Base-by-base conservation (phyloP, 306 rosid species). In the Sicyos baderoa region DNA sequence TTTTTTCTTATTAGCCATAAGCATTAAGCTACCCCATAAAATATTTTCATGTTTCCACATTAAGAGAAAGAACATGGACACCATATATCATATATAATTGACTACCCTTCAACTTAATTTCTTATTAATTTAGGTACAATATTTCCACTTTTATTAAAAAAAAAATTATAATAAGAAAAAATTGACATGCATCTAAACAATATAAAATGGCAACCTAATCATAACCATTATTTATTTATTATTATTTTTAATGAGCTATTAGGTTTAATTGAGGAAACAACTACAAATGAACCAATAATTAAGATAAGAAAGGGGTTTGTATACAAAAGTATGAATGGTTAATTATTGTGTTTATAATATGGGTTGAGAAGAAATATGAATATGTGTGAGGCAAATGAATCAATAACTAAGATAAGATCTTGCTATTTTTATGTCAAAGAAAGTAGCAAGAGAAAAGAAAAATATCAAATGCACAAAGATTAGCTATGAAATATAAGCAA, bases 31-130 rank as follows among this genome's bases (percentile, higher is more conserved):
- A 37, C 69, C 52, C 23, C 14, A 37, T 63, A 18, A 44, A 64
- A 19, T 3, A 64, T 44, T 44, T 44, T 44, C 37, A 2, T 64
- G 70, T 44, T 45, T 64, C 54, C 70, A 64, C 54, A 64, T 13
- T 19, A 64, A 19, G 13, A 21, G 70, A 13, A 64, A 44, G 1
- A 45, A 18, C 70, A 12, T 17, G 15, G 10, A 11, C 29, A 4
- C 3, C 4, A 62, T 27, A 2, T 4, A 35, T 35, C 37, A 55
- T 55, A 58, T 57, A 25, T 29, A 37, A 61, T 61, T 37, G 47
- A 35, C 0, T n/a, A 25, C 2, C 7, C 7, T 32, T n/a, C 47
- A 17, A 59, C 15, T 22, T n/a, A n/a, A n/a, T n/a, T 19, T 17
- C 3, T 19, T 1, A 13, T n/a, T 2, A n/a, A 17, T n/a, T 54